Base-by-base conservation (phyloP, 2,329 filamentous ascomycete genomes). In the Fusarium tuaranense region DNA sequence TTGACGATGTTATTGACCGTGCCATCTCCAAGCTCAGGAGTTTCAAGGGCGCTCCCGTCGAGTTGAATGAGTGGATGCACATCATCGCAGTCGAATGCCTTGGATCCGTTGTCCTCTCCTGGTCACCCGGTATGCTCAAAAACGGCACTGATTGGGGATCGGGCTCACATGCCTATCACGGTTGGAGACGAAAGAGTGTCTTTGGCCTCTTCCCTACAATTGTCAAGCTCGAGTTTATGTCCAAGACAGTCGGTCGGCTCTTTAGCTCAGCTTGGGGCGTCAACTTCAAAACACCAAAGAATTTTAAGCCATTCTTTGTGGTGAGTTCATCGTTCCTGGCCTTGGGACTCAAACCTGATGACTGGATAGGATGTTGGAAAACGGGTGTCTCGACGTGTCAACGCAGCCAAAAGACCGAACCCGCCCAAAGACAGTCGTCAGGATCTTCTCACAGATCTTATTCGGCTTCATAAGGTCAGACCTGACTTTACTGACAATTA, bases 61-160 rank as follows among this genome's bases (percentile, higher is more conserved):
- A 89, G 66, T 75, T 89, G 20, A 87, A 86, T 61, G 85, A 88
- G 64, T 89, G 88, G 88, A 89, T 89, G 87, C 88, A 89, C 78
- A 88, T 89, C 66, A 81, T 88, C 20, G 84, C 83, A 1, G 86
- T 89, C 34, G 88, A 89, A 70, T 88, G 85, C 25, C 84, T 89
- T 3, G 84, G 86, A 1, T 86, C 87, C 1, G 78, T 84, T 2
- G 87, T 89, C 1, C 79, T 89, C 1, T 86, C 86, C 0, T 89
- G 88, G 88, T 88, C 87, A 0, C 88, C 88, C 0, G 84, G 86
- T 0, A 84, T 88, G 73, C 78, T 89, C 12, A 81, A 81, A 10
- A 79, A 80, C 25, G 81, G 81, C 5, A 85, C 86, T 0, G 88
- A 89, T 60, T 83, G 84, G 67, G 84, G 84, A 1, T 86, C 87